Evolutionary conservation across 768 basidiomycete genomes (phyloP).

Genomic region (Saitozyma sp.): DNA sequence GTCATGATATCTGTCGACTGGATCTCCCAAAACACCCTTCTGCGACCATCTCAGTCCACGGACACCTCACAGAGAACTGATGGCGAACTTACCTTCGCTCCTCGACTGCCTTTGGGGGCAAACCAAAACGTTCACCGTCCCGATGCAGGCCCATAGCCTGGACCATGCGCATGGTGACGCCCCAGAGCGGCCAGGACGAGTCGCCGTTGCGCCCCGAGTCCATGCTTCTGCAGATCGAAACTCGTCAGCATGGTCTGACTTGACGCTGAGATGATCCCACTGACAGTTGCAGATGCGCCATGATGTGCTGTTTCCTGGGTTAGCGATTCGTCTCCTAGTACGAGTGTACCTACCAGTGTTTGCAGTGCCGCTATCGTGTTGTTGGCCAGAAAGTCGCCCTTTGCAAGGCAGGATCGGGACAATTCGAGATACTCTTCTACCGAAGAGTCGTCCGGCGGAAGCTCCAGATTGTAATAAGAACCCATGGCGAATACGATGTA

Average conservation of each 20-base stretch:
- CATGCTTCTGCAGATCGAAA: constrained; percentile 13
- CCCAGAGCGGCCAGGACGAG: constrained; percentile 36
- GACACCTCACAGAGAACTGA: too few species aligned
- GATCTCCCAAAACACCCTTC: constrained; percentile 18
- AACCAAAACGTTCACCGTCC: constrained; percentile 13
- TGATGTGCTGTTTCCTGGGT: constrained; percentile 4
- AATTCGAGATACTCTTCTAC: constrained; percentile 10
- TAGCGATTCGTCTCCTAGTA: not conserved
- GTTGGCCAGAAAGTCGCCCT: constrained; percentile 21
- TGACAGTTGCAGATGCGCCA: constrained; percentile 25
- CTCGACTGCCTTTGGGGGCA: constrained; percentile 8
- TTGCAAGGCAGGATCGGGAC: constrained; percentile 14
- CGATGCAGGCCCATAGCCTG: constrained; percentile 27
- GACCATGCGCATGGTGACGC: constrained; percentile 25
- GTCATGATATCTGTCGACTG: constrained; percentile 12
- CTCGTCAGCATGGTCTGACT: not conserved
- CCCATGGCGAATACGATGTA: constrained; percentile 28
- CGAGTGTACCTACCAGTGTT: constrained; percentile 9
- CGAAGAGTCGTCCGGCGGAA: constrained; percentile 14
- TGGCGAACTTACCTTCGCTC: constrained; percentile 3
- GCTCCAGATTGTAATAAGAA: constrained; percentile 21
- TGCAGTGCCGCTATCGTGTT: constrained; percentile 24
- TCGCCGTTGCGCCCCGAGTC: constrained; percentile 34
- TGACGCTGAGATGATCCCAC: not conserved
- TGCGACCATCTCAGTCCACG: too few species aligned